Conservation (phyloP, 2,329 filamentous ascomycete species). For the Fusarium nurragi region DNA sequence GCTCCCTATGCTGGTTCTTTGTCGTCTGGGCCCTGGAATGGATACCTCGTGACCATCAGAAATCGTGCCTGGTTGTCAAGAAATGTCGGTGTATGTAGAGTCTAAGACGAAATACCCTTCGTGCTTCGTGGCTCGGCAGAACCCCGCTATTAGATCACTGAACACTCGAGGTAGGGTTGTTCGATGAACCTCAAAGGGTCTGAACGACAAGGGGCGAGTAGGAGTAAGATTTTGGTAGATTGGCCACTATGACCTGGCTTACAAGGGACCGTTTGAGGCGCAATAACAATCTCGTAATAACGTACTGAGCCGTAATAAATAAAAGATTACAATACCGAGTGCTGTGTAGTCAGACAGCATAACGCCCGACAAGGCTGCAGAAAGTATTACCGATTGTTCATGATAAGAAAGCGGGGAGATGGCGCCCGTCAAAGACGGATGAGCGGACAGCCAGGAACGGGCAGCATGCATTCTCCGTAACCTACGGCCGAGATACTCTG, state of each 20-base stretch:
- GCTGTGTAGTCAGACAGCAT: slow-evolving; percentile 8
- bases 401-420: slow-evolving; percentile 39
- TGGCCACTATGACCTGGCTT: neutral
- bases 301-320: neutral
- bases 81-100: slow-evolving; percentile 46
- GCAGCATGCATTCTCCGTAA: slow-evolving; percentile 34
- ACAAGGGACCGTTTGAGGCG: neutral
- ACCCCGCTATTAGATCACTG: slow-evolving; percentile 34
- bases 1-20: slow-evolving; percentile 18
- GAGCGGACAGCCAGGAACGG: slow-evolving; percentile 23
- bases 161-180: slow-evolving; percentile 7
- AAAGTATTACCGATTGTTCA: slow-evolving; percentile 32
- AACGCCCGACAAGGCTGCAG: slow-evolving; percentile 43
- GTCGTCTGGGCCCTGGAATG: slow-evolving; percentile 22
- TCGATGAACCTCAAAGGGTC: slow-evolving; percentile 6
- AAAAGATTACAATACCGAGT: slow-evolving; percentile 9
- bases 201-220: slow-evolving; percentile 9
- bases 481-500: slow-evolving; percentile 43
- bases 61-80: slow-evolving; percentile 34
- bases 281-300: neutral
- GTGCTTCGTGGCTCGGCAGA: slow-evolving; percentile 15
- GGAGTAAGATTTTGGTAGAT: slow-evolving; percentile 10
- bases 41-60: slow-evolving; percentile 32
- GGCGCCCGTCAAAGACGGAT: slow-evolving; percentile 28
- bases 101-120: slow-evolving; percentile 11